A percentile compares a stretch with the other conserved stretches of the same genome.
Evolutionary conservation across 2,329 filamentous ascomycete genomes (phyloP).

Genomic region (Fusarium siculi): DNA sequence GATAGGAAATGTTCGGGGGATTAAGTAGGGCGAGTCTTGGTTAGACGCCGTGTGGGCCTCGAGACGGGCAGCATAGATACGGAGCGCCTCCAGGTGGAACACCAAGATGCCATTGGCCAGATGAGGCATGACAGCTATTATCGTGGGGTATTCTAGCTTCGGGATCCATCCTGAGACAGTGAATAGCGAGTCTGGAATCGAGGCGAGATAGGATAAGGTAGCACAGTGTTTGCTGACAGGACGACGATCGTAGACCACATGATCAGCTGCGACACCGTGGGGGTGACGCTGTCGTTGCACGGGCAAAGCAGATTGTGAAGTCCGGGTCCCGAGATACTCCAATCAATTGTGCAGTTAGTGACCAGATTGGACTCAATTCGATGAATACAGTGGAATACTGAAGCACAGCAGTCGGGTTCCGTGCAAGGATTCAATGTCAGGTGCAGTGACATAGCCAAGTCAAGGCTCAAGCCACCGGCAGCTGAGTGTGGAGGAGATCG

Average conservation of each 20-base stretch:
- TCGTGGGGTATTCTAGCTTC: slow-evolving; percentile 33
- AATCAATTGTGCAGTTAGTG: slow-evolving; percentile 15
- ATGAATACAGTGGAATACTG: neutral
- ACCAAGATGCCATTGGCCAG: slow-evolving; percentile 18
- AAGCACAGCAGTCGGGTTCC: slow-evolving; percentile 8
- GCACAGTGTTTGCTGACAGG: slow-evolving; percentile 34
- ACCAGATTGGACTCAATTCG: neutral
- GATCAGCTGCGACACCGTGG: slow-evolving; percentile 22
- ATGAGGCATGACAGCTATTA: slow-evolving; percentile 18
- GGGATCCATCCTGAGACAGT: slow-evolving; percentile 11
- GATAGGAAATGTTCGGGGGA: slow-evolving; percentile 23
- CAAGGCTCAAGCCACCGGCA: slow-evolving; percentile 18
- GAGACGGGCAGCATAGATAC: slow-evolving; percentile 34
- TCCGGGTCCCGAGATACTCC: slow-evolving; percentile 10
- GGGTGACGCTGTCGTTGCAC: slow-evolving; percentile 24
- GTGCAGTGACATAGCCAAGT: slow-evolving; percentile 9
- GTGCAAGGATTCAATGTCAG: slow-evolving; percentile 7
- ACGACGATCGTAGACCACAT: slow-evolving; percentile 27
- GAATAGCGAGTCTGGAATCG: slow-evolving; percentile 18
- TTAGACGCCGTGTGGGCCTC: slow-evolving; percentile 28
- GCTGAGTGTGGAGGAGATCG: neutral
- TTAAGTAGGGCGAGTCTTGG: slow-evolving; percentile 30
- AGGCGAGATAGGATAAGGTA: slow-evolving; percentile 4
- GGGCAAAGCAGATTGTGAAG: slow-evolving; percentile 33
- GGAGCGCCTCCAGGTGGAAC: slow-evolving; percentile 8